Percentiles rank a stretch among this genome's conserved stretches.
Conservation (phyloP, 139 green algal species). For the Ostreobium quekettii region DNA sequence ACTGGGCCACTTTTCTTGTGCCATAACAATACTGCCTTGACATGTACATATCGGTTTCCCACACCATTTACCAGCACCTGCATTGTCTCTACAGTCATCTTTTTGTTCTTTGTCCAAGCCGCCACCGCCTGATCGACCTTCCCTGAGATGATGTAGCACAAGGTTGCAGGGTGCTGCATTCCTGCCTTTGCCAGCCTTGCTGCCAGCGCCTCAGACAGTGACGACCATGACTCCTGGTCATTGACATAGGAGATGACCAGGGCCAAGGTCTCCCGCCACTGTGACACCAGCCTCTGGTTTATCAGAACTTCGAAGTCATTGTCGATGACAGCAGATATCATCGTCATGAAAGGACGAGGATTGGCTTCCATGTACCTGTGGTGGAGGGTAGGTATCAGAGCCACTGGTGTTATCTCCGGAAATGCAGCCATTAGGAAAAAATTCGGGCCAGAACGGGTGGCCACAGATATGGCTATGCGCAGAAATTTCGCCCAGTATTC, state of each 20-base stretch:
- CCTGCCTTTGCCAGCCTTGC: conserved; percentile 48
- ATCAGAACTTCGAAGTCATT: conserved; percentile 74
- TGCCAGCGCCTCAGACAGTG: conserved; percentile 61
- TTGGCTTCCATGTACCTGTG: conserved; percentile 17
- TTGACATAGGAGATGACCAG: conserved; percentile 77
- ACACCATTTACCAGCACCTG: conserved; percentile 25
- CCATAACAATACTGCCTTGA: neutral
- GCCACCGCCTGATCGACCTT: conserved; percentile 76
- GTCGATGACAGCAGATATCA: conserved; percentile 44
- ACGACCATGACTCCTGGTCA: conserved; percentile 41
- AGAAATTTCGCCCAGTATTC: no score
- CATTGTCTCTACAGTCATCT: conserved; percentile 22
- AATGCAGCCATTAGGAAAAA: no score
- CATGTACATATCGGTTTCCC: neutral
- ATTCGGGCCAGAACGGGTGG: no score
- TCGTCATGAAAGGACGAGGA: conserved; percentile 18
- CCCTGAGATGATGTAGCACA: conserved; percentile 87
- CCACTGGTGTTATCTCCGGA: no score
- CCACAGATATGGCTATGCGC: no score
- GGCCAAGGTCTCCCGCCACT: conserved; percentile 92
- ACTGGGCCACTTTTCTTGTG: neutral
- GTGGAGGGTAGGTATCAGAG: no score
- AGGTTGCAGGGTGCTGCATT: conserved; percentile 68
- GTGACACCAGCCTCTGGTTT: conserved; percentile 53
- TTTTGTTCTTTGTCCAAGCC: conserved; percentile 46